Conservation (phyloP, 2,329 filamentous ascomycete genomes). For the Aspergillus intermedius region DNA sequence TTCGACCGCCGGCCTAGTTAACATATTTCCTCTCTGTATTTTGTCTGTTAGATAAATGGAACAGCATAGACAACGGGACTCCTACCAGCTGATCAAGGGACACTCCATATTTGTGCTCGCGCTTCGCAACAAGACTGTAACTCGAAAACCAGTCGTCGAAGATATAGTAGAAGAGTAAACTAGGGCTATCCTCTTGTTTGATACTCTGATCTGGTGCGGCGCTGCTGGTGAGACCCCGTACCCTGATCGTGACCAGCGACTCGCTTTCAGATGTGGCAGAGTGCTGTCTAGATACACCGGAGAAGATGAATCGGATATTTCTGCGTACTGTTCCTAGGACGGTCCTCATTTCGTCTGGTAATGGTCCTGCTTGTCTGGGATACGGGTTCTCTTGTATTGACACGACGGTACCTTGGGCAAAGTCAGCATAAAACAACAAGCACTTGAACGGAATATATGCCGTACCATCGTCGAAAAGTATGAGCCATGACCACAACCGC, state of each 20-base stretch:
- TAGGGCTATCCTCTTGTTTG: constrained; percentile 48
- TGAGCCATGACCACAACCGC: constrained; percentile 64
- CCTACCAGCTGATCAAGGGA: constrained; percentile 47
- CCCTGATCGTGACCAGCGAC: constrained; percentile 44
- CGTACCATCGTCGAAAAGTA: constrained; percentile 59
- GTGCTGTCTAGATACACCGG: constrained; percentile 53
- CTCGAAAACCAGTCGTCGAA: constrained; percentile 63
- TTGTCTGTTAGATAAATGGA: constrained; percentile 4
- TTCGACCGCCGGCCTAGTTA: constrained; percentile 42
- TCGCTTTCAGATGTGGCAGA: constrained; percentile 40
- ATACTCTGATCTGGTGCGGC: constrained; percentile 28
- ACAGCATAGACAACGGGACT: not conserved
- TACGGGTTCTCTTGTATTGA: constrained; percentile 60
- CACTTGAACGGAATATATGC: not conserved
- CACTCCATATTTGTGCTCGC: constrained; percentile 46
- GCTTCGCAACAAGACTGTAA: constrained; percentile 53
- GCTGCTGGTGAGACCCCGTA: constrained; percentile 31
- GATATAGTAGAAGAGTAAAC: constrained; percentile 60
- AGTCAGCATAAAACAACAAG: constrained; percentile 3
- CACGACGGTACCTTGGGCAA: constrained; percentile 55
- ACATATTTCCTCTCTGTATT: constrained; percentile 48
- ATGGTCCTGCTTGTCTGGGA: constrained; percentile 39
- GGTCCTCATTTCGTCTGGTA: constrained; percentile 18
- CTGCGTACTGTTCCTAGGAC: constrained; percentile 41
- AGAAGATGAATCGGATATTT: constrained; percentile 56